phyloP scores from a whole-genome alignment of 108 stramenopile species.

The Skeletonema marinoi region DNA sequence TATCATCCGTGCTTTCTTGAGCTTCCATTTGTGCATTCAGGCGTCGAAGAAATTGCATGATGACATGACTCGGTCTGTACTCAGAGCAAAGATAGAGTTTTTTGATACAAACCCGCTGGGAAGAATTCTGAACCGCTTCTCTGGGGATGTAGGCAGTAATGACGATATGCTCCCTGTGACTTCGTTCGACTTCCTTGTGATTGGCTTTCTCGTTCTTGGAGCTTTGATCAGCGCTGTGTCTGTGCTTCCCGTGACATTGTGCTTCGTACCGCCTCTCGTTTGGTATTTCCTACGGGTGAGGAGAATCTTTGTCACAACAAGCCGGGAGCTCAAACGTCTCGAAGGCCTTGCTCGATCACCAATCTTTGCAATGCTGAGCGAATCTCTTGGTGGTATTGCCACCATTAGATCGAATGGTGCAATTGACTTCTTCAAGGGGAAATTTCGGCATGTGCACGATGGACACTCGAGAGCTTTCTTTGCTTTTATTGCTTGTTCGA shows the following conservation, averaged over 20 bases:
- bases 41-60: conserved; percentile 82
- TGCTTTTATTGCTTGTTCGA: conserved; percentile 72
- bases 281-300: conserved; percentile 76
- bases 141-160: conserved; percentile 70
- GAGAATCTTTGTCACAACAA: conserved; percentile 70
- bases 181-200: conserved; percentile 79
- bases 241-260: conserved; percentile 66
- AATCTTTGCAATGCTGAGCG: conserved; percentile 87
- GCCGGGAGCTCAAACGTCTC: conserved; percentile 83
- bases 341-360: conserved; percentile 87
- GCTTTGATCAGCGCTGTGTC: conserved; percentile 66
- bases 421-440: conserved; percentile 55
- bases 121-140: conserved; percentile 81
- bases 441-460: conserved; percentile 79
- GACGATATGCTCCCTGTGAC: conserved; percentile 79
- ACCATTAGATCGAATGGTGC: conserved; percentile 87
- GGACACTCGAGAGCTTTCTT: conserved; percentile 68
- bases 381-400: conserved; percentile 86
- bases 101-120: conserved; percentile 95
- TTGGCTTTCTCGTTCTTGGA: conserved; percentile 67
- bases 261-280: conserved; percentile 70
- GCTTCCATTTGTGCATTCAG: conserved; percentile 56
- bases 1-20: conserved; percentile 53
- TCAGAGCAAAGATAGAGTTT: conserved; percentile 85
- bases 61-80: conserved; percentile 74